Conservation (phyloP, 441 rosid genomes). For the Hura crepitans region DNA sequence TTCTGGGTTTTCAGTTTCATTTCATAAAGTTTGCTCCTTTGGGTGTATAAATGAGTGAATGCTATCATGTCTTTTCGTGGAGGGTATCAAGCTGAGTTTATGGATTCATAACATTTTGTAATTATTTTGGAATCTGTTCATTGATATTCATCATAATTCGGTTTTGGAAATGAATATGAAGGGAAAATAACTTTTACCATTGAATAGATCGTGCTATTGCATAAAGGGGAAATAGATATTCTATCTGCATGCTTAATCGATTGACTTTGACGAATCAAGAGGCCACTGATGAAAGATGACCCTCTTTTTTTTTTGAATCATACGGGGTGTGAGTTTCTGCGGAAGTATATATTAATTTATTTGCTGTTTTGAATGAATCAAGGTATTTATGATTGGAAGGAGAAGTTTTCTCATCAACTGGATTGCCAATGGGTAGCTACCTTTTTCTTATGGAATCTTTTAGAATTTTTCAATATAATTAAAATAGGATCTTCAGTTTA, state of each 20-base stretch:
- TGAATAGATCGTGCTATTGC: neutral
- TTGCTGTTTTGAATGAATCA: neutral
- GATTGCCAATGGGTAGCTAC: too few relatives aligned
- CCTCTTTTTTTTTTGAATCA: neutral
- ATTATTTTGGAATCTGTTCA: neutral
- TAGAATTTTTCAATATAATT: too few relatives aligned
- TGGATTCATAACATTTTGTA: neutral
- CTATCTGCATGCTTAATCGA: neutral
- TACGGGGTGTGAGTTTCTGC: neutral
- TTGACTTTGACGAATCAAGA: neutral
- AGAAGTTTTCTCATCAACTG: neutral
- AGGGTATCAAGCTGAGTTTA: slow-evolving; percentile 5
- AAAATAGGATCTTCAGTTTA: too few relatives aligned
- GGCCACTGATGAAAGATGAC: neutral
- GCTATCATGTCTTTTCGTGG: neutral
- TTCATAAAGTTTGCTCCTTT: neutral
- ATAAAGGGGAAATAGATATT: neutral
- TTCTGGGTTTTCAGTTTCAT: slow-evolving; percentile 3
- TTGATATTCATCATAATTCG: too few relatives aligned
- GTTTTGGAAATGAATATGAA: neutral
- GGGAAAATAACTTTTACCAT: neutral
- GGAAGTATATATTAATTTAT: neutral
- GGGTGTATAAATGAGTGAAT: neutral
- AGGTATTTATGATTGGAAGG: neutral
- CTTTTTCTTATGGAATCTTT: too few relatives aligned